Evolutionary conservation across 202 grass and related monocot species (phyloP), one percentile per base, ranked within the genome.

Genomic region (Setaria italica): DNA sequence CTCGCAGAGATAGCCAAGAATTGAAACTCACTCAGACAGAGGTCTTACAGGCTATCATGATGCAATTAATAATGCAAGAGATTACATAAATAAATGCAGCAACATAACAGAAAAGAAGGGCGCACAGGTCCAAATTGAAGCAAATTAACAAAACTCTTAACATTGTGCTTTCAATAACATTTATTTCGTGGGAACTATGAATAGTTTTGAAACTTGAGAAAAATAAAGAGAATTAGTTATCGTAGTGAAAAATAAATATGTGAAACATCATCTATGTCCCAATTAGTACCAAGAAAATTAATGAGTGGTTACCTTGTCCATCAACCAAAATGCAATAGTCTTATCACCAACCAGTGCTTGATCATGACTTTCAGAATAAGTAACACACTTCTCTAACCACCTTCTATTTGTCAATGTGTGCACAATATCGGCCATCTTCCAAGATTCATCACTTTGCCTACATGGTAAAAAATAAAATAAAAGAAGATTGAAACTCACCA

Each of bases 311-410:
- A 95, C 93, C 92, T 99, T 99, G 74, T 99, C 97, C 97, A 99
- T 99, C 79, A 99, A 90, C 97, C 97, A 99, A 74, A 99, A 99
- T 77, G 97, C 97, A 79, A 99, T 90, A 60, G 97, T 99, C 86
- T 99, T 99, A 78, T 99, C 94, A 46, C 97, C 97, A 69, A 99
- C 97, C 65, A 99, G 85, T 81, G 97, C 97, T 89, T 99, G 97
- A 67, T 99, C 97, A 64, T 99, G 94, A 65, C 97, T 99, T 88
- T 99, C 97, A 84, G 97, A 87, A 87, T 99, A 99, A 85, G 92
- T 80, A 77, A 99, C 92, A 87, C 97, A 99, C 80, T 97, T 99
- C 85, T 99, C 97, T 80, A 69, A 65, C 97, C 97, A 99, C 78
- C 97, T 91, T 79, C 94, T 91, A 73, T 99, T 99, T 80, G 92